Base-by-base conservation (phyloP, 2,329 filamentous ascomycete species). In the Nannizzia gypsea region DNA sequence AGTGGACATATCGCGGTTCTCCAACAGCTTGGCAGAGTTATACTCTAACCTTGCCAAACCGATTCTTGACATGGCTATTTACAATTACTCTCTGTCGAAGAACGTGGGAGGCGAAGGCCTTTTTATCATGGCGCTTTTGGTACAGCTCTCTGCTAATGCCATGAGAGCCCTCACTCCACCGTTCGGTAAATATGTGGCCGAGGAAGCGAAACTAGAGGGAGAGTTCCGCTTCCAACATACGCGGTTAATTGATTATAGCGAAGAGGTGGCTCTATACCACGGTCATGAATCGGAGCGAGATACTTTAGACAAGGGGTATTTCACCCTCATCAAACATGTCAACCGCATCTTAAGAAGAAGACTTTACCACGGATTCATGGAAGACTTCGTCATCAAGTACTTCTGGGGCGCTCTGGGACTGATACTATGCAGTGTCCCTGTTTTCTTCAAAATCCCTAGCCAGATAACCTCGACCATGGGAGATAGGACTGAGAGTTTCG, bases 361-460 rank as follows among this genome's bases (percentile, higher is more conserved):
- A 56, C 88, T 99, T 72, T 97, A 97, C 73, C 92, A 99, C 72
- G 92, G 91, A n/a, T 87, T 99, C 68, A 96, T 97, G 92, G 93
- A 99, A 72, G 93, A 99, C 73, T 99, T 96, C 73, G 90, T 97
- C 61, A 96, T 99, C 74, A 99, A 99, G 74, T 99, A 99, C 72
- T 93, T 97, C 75, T 99, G 93, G 93, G 93, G 93, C 44, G 92
- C 93, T 1, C 74, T 99, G 48, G 93, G 93, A 1, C 80, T 99
- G 64, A 74, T 96, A 64, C 84, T 99, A 8, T 99, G 93, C 78
- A 95, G 90, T 72, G 85, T 96, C 0, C 93, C 93, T 0, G 92
- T 97, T 1, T 99, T 99, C 73, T 88, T 99, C 79, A 92, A 92
- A 73, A 81, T 96, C 17, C 90, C 91, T 0, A 88, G 88, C 1